phyloP scores from a whole-genome alignment of 140 eudicot genomes.

The Flaveria floridana region DNA sequence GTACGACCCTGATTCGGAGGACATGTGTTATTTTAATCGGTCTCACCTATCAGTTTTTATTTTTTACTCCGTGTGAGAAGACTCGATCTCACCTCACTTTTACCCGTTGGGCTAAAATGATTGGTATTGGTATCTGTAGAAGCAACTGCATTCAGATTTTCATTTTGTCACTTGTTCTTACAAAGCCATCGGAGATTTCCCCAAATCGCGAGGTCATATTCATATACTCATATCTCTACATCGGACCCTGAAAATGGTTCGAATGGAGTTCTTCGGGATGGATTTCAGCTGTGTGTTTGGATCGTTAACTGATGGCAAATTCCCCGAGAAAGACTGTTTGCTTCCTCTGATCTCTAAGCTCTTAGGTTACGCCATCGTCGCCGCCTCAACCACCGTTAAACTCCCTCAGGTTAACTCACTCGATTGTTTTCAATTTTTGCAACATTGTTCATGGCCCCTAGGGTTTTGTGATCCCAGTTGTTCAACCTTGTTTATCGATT shows the following conservation, averaged over 20 bases:
- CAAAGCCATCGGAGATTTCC: slow-evolving; percentile 31
- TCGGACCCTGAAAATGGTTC: slow-evolving; percentile 40
- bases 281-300: slow-evolving; percentile 74
- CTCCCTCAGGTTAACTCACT: slow-evolving; percentile 66
- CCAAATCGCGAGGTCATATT: neutral
- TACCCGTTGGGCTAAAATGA: too few species aligned
- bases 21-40: too few species aligned
- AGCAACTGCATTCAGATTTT: slow-evolving; percentile 4
- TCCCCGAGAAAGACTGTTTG: slow-evolving; percentile 77
- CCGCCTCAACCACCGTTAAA: slow-evolving; percentile 96
- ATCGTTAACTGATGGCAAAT: slow-evolving; percentile 55
- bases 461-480: slow-evolving; percentile 30
- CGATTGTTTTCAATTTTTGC: neutral
- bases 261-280: slow-evolving; percentile 75
- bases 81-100: too few species aligned
- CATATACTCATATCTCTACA: too few species aligned
- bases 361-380: slow-evolving; percentile 86
- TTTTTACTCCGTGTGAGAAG: too few species aligned
- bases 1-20: too few species aligned
- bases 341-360: slow-evolving; percentile 90
- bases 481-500: neutral
- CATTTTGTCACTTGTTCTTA: slow-evolving; percentile 1
- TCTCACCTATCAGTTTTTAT: too few species aligned
- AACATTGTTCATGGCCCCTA: neutral
- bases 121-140: too few species aligned